Percentiles rank a stretch among this genome's conserved stretches.
Conservation (phyloP, 2,329 filamentous ascomycete species). For the Myrmaecium sp. region DNA sequence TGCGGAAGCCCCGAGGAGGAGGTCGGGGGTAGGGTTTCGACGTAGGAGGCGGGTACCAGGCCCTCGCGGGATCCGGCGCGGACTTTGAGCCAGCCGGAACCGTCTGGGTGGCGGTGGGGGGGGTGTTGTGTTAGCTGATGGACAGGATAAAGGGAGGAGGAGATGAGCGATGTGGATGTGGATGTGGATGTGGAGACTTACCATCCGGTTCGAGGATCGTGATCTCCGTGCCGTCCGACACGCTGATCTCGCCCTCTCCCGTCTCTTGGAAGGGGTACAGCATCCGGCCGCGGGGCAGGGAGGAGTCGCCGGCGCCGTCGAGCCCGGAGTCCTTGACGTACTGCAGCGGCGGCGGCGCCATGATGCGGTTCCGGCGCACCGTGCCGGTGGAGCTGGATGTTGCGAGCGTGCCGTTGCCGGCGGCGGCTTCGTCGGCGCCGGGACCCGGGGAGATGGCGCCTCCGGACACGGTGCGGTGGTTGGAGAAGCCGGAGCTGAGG, state of each 20-base stretch:
- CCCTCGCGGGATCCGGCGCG: slow-evolving; percentile 60
- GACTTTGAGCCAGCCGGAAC: slow-evolving; percentile 81
- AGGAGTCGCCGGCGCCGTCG: slow-evolving; percentile 20
- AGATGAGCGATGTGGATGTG: too few relatives aligned
- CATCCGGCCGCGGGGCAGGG: slow-evolving; percentile 68
- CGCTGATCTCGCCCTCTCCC: slow-evolving; percentile 64
- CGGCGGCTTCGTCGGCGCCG: slow-evolving; percentile 36
- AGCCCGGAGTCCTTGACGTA: slow-evolving; percentile 51
- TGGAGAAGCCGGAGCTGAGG: slow-evolving; percentile 72
- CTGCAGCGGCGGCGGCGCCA: slow-evolving; percentile 72
- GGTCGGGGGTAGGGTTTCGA: slow-evolving; percentile 44
- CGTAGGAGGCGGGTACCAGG: slow-evolving; percentile 72
- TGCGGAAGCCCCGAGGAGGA: slow-evolving; percentile 21
- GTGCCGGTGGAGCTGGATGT: slow-evolving; percentile 3
- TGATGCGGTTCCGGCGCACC: slow-evolving; percentile 47
- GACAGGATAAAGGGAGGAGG: slow-evolving; percentile 4
- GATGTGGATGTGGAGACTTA: slow-evolving; percentile 31
- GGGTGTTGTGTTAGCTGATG: slow-evolving; percentile 1
- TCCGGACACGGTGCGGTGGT: slow-evolving; percentile 59
- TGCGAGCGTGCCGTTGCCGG: slow-evolving; percentile 13
- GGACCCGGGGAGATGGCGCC: slow-evolving; percentile 42
- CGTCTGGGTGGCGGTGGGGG: slow-evolving; percentile 43
- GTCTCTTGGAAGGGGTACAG: slow-evolving; percentile 70
- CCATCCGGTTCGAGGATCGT: slow-evolving; percentile 71
- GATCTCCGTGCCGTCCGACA: slow-evolving; percentile 61